phyloP scores from a whole-genome alignment of 192 early-diverging fungal genomes.

The Coemansia aciculifera region DNA sequence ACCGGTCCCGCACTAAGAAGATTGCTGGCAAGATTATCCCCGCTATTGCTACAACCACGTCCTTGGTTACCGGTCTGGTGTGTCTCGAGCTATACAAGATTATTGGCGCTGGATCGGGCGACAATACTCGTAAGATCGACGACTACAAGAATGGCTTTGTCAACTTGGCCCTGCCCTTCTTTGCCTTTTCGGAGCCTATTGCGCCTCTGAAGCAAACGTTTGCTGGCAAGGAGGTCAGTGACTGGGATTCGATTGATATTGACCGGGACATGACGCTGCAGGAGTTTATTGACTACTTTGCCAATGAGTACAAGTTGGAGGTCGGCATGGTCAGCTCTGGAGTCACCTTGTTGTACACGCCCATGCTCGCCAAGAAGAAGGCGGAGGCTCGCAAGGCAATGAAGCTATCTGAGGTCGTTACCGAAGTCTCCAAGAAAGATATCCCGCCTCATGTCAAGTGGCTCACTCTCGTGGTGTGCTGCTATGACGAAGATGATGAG shows the following conservation, averaged over 20 bases:
- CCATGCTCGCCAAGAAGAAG: conserved; percentile 88
- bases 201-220: conserved; percentile 86
- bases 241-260: conserved; percentile 96
- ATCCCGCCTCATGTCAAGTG: conserved; percentile 82
- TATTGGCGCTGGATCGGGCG: conserved; percentile 29
- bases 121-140: conserved; percentile 74
- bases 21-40: conserved; percentile 91
- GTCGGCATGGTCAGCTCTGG: conserved; percentile 92
- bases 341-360: conserved; percentile 89
- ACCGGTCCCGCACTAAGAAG: conserved; percentile 83
- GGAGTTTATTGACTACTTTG: conserved; percentile 85
- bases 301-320: conserved; percentile 79
- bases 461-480: conserved; percentile 85
- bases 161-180: conserved; percentile 97
- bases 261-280: conserved; percentile 81
- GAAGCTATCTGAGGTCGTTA: conserved; percentile 79
- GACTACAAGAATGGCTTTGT: conserved; percentile 99
- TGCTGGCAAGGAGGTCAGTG: conserved; percentile 79
- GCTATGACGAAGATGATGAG: conserved; percentile 84
- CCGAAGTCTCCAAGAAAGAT: conserved; percentile 83
- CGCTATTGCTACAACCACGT: conserved; percentile 93
- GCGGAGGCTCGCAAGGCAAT: conserved; percentile 74
- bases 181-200: conserved; percentile 99
- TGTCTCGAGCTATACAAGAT: conserved; percentile 98
- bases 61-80: conserved; percentile 94